A percentile compares a stretch with the other conserved stretches of the same genome.
phyloP scores from a whole-genome alignment of 805 yeast genomes.

The Yarrowia alimentaria region DNA sequence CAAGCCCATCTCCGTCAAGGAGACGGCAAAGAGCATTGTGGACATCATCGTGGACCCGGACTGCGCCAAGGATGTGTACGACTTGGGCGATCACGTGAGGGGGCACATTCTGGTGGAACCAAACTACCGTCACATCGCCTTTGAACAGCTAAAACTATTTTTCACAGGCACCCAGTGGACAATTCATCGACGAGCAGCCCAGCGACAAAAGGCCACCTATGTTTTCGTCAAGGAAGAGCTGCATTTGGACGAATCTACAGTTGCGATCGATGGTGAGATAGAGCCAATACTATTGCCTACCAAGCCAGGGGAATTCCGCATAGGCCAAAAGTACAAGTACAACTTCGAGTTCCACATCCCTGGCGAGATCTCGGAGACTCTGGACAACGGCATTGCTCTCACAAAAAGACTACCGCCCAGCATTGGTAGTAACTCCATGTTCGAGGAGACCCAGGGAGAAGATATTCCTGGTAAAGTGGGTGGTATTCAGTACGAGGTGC shows the following conservation, averaged over 20 bases:
- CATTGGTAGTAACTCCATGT: conserved; percentile 20
- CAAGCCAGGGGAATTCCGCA: conserved; percentile 6
- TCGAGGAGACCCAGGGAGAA: conserved; percentile 13
- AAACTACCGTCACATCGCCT: conserved; percentile 12
- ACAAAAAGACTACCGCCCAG: conserved; percentile 6
- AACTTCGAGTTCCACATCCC: conserved; percentile 15
- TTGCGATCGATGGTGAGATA: background rate
- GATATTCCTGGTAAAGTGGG: conserved; percentile 15
- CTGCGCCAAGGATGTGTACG: conserved; percentile 13
- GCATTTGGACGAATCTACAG: conserved; percentile 3
- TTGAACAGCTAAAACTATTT: conserved; percentile 4
- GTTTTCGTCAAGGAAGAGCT: conserved; percentile 22
- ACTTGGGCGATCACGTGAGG: conserved; percentile 12
- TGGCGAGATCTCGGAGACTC: conserved; percentile 5
- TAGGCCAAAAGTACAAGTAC: conserved; percentile 15
- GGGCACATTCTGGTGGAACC: conserved; percentile 10
- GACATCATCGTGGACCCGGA: conserved; percentile 18
- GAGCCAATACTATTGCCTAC: background rate
- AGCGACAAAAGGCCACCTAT: conserved; percentile 19
- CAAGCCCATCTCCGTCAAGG: conserved; percentile 21
- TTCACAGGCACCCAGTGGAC: conserved; percentile 14
- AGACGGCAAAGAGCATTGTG: conserved; percentile 18
- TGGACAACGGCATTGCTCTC: conserved; percentile 15
- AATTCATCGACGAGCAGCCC: conserved; percentile 14
- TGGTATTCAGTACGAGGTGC: conserved; percentile 15